A percentile compares a stretch with the other conserved stretches of the same genome.
These are phyloP conservation scores for Pugionium cornutum DNA, from an alignment of 345 rosid species.

Conservation along the genomic window DNA sequence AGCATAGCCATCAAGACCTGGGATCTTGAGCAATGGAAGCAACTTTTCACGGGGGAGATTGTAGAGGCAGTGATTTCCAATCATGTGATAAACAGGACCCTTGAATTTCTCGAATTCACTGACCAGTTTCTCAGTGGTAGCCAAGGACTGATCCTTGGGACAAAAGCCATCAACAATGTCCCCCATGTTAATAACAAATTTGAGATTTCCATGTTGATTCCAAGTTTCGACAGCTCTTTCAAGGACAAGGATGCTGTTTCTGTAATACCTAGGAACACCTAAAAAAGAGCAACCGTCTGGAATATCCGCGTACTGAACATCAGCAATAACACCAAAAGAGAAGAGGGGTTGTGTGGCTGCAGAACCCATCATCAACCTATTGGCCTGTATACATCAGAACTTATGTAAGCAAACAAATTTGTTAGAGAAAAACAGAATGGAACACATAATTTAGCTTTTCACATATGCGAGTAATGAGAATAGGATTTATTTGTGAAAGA, in stretches of 20 bases:
- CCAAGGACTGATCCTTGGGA: conserved; percentile 66
- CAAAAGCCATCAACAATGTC: conserved; percentile 87
- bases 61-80: conserved; percentile 96
- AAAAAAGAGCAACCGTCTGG: conserved; percentile 78
- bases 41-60: conserved; percentile 78
- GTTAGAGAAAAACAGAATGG: not conserved
- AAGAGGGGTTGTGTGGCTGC: conserved; percentile 62
- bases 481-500: not conserved
- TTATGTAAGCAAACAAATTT: not conserved
- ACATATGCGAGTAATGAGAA: not conserved
- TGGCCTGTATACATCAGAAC: conserved; percentile 18
- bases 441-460: not conserved
- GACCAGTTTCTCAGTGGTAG: conserved; percentile 53
- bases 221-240: conserved; percentile 75
- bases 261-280: conserved; percentile 85
- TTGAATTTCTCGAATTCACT: conserved; percentile 61
- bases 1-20: conserved; percentile 49
- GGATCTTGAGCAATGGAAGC: conserved; percentile 74
- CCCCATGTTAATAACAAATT: conserved; percentile 74
- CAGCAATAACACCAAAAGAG: conserved; percentile 87
- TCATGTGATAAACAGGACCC: conserved; percentile 77
- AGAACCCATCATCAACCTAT: conserved; percentile 45
- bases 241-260: conserved; percentile 68
- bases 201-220: conserved; percentile 62
- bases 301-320: conserved; percentile 90